A percentile compares a stretch with the other conserved stretches of the same genome.
Evolutionary conservation across 495 filamentous ascomycete genomes (phyloP).

Genomic region (Bacidia gigantensis): DNA sequence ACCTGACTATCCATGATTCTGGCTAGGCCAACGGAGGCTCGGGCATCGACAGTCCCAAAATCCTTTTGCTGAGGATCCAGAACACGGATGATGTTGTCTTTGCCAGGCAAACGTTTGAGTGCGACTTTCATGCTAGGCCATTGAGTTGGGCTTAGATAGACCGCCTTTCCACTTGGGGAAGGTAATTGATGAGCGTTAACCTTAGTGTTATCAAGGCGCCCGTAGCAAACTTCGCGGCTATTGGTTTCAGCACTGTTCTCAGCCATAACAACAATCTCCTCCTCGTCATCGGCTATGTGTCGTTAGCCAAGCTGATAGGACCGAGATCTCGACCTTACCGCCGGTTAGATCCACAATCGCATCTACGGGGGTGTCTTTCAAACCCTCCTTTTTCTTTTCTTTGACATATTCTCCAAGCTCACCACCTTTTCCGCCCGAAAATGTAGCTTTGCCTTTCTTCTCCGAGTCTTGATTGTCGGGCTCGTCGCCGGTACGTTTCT

Average conservation of each 20-base stretch:
- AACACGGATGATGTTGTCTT: conserved; percentile 48
- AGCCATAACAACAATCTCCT: conserved; percentile 34
- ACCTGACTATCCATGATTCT: conserved; percentile 52
- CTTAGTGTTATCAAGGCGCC: conserved; percentile 54
- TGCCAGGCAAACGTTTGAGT: conserved; percentile 41
- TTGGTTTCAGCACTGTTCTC: conserved; percentile 19
- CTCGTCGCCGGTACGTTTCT: conserved; percentile 40
- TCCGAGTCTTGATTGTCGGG: conserved; percentile 26
- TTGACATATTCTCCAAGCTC: conserved; percentile 52
- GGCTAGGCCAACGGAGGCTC: conserved; percentile 51
- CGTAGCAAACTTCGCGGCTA: conserved; percentile 70
- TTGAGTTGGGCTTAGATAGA: conserved; percentile 26
- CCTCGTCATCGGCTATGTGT: conserved; percentile 29
- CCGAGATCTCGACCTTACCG: conserved; percentile 26
- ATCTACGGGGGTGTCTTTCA: conserved; percentile 25
- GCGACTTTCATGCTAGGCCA: conserved; percentile 66
- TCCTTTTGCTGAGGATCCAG: conserved; percentile 53
- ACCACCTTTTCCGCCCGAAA: conserved; percentile 35
- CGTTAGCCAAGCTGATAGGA: neutral
- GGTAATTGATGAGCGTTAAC: conserved; percentile 58
- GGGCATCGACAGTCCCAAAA: conserved; percentile 63
- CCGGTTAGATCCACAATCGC: conserved; percentile 53
- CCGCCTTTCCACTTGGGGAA: conserved; percentile 41
- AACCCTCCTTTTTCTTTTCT: conserved; percentile 34
- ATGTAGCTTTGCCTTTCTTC: conserved; percentile 27